Conservation (phyloP, 1,284 basidiomycete species). For the Ceratobasidium sp. region DNA sequence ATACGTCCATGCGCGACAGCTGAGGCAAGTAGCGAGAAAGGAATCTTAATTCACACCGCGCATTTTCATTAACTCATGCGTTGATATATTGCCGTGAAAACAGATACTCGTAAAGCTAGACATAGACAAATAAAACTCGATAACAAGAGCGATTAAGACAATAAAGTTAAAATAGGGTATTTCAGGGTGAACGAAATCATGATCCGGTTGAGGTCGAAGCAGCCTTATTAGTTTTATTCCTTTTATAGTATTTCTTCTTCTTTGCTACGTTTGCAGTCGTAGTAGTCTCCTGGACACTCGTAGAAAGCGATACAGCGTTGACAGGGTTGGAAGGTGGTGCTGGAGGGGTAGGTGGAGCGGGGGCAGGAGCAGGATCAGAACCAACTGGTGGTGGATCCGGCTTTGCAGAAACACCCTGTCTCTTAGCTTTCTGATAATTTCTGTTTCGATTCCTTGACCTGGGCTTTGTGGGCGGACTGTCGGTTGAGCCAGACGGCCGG, state of each 20-base stretch:
- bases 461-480: not conserved
- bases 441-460: too few relatives aligned
- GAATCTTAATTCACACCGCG: too few relatives aligned
- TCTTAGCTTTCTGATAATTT: too few relatives aligned
- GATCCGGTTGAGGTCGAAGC: not conserved
- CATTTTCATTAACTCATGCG: constrained; percentile 15
- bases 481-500: not conserved
- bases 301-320: not conserved
- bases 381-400: not conserved
- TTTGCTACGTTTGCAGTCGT: not conserved
- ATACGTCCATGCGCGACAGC: too few relatives aligned
- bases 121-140: constrained; percentile 14
- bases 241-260: constrained; percentile 20
- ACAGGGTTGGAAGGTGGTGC: not conserved
- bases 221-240: constrained; percentile 25
- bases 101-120: constrained; percentile 19
- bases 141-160: constrained; percentile 29
- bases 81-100: constrained; percentile 26
- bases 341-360: not conserved
- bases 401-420: not conserved
- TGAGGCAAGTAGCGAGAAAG: too few relatives aligned
- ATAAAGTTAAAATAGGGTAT: constrained; percentile 25
- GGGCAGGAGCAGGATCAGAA: not conserved
- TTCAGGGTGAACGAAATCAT: constrained; percentile 20
- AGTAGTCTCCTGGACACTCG: not conserved